Conservation (phyloP, 2,329 filamentous ascomycete genomes). For the Calonectria hongkongensis region DNA sequence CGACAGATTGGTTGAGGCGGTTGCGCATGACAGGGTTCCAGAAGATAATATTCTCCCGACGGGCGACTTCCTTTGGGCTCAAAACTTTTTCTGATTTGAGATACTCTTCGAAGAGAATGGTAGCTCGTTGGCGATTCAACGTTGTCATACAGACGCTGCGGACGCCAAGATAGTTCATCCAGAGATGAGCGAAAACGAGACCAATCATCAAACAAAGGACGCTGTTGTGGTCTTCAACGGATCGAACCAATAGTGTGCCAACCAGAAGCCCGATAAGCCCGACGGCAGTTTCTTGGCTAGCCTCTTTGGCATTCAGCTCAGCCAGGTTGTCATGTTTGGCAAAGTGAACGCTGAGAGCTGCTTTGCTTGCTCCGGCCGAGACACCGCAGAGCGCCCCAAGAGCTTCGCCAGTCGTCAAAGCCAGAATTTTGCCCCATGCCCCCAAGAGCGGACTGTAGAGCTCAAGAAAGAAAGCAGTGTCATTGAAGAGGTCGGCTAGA, state of each 20-base stretch:
- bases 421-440: slow-evolving; percentile 67
- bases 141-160: slow-evolving; percentile 87
- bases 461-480: slow-evolving; percentile 89
- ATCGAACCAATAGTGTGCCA: slow-evolving; percentile 87
- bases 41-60: slow-evolving; percentile 78
- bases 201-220: slow-evolving; percentile 85
- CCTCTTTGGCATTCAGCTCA: slow-evolving; percentile 95
- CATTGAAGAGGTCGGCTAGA: slow-evolving; percentile 91
- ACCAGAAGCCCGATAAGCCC: slow-evolving; percentile 90
- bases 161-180: slow-evolving; percentile 91
- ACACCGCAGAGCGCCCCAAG: slow-evolving; percentile 86
- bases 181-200: slow-evolving; percentile 85
- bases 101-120: slow-evolving; percentile 81
- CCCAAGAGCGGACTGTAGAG: slow-evolving; percentile 85
- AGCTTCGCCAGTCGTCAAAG: slow-evolving; percentile 70
- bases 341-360: slow-evolving; percentile 93
- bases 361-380: slow-evolving; percentile 91
- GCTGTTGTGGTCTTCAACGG: slow-evolving; percentile 80
- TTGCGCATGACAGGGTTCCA: slow-evolving; percentile 60
- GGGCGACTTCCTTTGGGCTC: slow-evolving; percentile 79
- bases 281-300: slow-evolving; percentile 95
- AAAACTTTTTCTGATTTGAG: slow-evolving; percentile 71
- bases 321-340: slow-evolving; percentile 90
- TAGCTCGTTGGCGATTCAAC: slow-evolving; percentile 90
- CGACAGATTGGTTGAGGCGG: slow-evolving; percentile 50